phyloP scores from a whole-genome alignment of 2,329 filamentous ascomycete species.

The Penicillium sp. region DNA sequence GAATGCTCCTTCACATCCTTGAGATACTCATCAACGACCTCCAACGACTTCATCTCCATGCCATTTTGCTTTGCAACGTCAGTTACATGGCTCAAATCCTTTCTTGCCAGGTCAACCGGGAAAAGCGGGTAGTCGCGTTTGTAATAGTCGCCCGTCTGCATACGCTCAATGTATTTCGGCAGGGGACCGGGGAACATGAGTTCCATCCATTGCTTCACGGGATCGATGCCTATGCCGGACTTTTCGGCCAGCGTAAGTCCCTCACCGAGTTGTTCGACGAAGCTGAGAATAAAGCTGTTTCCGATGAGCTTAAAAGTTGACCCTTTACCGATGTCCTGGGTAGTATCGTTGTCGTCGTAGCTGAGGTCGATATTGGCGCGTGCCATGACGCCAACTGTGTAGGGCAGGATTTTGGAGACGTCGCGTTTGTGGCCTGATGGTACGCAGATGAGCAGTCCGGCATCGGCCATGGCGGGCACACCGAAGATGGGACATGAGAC shows the following conservation, averaged over 20 bases:
- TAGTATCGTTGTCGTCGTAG: constrained; percentile 22
- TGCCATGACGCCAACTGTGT: constrained; percentile 68
- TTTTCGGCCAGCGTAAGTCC: constrained; percentile 77
- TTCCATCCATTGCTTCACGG: constrained; percentile 68
- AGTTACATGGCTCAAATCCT: constrained; percentile 74
- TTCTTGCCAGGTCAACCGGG: constrained; percentile 74
- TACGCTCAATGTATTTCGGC: constrained; percentile 68
- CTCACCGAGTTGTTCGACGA: constrained; percentile 75
- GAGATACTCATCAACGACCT: constrained; percentile 67
- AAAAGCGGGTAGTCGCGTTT: constrained; percentile 67
- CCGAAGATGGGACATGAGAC: constrained; percentile 62
- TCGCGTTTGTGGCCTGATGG: constrained; percentile 61
- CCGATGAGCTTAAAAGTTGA: constrained; percentile 75
- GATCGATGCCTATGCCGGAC: constrained; percentile 66
- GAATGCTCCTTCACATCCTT: constrained; percentile 63
- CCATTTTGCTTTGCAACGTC: constrained; percentile 62
- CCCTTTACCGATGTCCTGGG: constrained; percentile 66
- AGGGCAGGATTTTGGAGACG: constrained; percentile 64
- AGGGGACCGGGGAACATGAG: constrained; percentile 73
- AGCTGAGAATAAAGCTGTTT: constrained; percentile 81
- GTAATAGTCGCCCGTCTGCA: constrained; percentile 73
- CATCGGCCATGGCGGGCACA: constrained; percentile 47
- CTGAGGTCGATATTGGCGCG: constrained; percentile 67
- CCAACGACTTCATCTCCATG: constrained; percentile 59
- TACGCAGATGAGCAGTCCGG: constrained; percentile 68